Percentiles rank a stretch among this genome's conserved stretches.
Evolutionary conservation across 768 basidiomycete genomes (phyloP).

Genomic region (Psilocybe cubensis): DNA sequence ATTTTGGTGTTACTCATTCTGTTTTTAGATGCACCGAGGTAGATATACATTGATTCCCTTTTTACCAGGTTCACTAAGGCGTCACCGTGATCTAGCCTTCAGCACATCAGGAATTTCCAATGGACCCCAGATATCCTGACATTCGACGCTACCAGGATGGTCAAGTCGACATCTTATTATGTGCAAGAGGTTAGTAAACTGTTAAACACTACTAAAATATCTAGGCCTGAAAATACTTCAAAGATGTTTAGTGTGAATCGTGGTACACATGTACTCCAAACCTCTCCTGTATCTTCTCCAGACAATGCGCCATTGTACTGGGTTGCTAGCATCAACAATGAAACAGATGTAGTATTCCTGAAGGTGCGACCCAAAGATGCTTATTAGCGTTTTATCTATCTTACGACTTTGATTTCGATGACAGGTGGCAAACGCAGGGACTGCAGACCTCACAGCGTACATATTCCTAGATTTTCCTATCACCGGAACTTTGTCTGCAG

Average conservation of each 20-base stretch:
- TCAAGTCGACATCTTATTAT: slow-evolving; percentile 40
- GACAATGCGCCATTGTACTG: slow-evolving; percentile 35
- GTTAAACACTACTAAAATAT: neutral
- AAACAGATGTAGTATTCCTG: slow-evolving; percentile 34
- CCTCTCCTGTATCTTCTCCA: slow-evolving; percentile 27
- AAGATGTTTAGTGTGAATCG: slow-evolving; percentile 41
- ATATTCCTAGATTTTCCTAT: slow-evolving; percentile 33
- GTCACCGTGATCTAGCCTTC: slow-evolving; percentile 23
- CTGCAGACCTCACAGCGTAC: slow-evolving; percentile 32
- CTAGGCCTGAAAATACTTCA: neutral
- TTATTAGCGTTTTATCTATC: neutral
- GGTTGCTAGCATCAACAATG: slow-evolving; percentile 37
- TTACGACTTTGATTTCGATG: neutral
- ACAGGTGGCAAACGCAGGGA: slow-evolving; percentile 35
- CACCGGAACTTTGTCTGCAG: slow-evolving; percentile 26
- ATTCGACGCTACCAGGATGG: slow-evolving; percentile 37
- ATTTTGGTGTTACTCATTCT: neutral
- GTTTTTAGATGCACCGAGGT: slow-evolving; percentile 31
- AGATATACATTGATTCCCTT: neutral
- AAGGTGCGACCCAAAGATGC: slow-evolving; percentile 25
- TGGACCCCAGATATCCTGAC: slow-evolving; percentile 44
- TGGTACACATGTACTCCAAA: slow-evolving; percentile 35
- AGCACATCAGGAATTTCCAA: slow-evolving; percentile 38
- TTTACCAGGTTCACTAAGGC: neutral
- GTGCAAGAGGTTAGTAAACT: slow-evolving; percentile 35